Conservation (phyloP, 495 filamentous ascomycete genomes). For the Penicillium fimorum region DNA sequence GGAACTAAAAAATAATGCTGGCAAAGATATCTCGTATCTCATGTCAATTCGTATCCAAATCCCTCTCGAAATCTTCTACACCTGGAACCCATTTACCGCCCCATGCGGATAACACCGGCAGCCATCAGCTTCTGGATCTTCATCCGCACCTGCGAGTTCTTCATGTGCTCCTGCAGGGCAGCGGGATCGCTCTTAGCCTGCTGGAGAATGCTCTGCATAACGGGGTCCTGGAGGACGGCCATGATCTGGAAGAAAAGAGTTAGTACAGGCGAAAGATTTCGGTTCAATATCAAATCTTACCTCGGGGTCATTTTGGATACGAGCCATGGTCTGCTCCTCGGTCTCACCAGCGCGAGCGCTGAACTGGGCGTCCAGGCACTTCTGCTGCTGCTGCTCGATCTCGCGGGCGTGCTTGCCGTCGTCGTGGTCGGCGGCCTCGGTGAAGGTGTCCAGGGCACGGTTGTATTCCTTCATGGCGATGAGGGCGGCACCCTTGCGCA, state of each 20-base stretch:
- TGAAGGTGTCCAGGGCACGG: slow-evolving; percentile 85
- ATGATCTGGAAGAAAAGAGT: slow-evolving; percentile 64
- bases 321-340: slow-evolving; percentile 91
- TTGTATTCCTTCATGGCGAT: slow-evolving; percentile 97
- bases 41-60: slow-evolving; percentile 15
- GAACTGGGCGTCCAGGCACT: slow-evolving; percentile 90
- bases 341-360: slow-evolving; percentile 87
- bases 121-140: slow-evolving; percentile 93
- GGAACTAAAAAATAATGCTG: slow-evolving; percentile 4
- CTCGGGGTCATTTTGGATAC: slow-evolving; percentile 90
- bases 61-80: slow-evolving; percentile 6
- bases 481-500: slow-evolving; percentile 89
- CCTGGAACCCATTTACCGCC: slow-evolving; percentile 43
- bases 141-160: slow-evolving; percentile 74
- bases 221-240: slow-evolving; percentile 86
- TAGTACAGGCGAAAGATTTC: slow-evolving; percentile 24
- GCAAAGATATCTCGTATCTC: slow-evolving; percentile 22
- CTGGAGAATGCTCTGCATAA: slow-evolving; percentile 97
- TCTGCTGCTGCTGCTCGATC: slow-evolving; percentile 92
- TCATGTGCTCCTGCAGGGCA: slow-evolving; percentile 94
- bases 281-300: slow-evolving; percentile 48
- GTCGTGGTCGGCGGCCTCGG: slow-evolving; percentile 76
- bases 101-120: slow-evolving; percentile 86
- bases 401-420: slow-evolving; percentile 76
- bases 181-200: slow-evolving; percentile 92